Evolutionary conservation across 768 basidiomycete species (phyloP).

Genomic region (Asterophora parasitica): DNA sequence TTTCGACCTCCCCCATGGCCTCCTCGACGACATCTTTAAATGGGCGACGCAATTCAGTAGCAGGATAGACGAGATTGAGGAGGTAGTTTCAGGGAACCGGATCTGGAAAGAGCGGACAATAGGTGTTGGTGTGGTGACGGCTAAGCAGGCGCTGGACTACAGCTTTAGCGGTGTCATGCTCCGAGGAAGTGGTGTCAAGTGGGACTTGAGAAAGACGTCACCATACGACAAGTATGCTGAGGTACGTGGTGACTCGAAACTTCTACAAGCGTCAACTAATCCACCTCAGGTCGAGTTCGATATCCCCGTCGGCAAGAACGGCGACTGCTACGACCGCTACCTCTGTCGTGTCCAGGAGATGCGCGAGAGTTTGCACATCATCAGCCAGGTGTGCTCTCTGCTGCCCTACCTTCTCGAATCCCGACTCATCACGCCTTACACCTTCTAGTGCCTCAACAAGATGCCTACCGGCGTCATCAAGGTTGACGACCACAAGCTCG

Average conservation of each 20-base stretch:
- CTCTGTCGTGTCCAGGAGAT: slow-evolving; percentile 98
- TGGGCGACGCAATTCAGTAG: slow-evolving; percentile 94
- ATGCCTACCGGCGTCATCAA: slow-evolving; percentile 91
- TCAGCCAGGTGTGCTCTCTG: slow-evolving; percentile 53
- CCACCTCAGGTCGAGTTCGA: slow-evolving; percentile 84
- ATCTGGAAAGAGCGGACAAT: slow-evolving; percentile 97
- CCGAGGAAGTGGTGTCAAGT: slow-evolving; percentile 86
- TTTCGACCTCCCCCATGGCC: slow-evolving; percentile 95
- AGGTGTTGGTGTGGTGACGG: slow-evolving; percentile 86
- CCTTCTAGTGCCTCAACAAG: slow-evolving; percentile 84
- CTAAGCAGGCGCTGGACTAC: slow-evolving; percentile 88
- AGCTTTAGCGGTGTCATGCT: slow-evolving; percentile 97
- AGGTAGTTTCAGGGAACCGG: slow-evolving; percentile 94
- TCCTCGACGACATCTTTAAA: slow-evolving; percentile 97
- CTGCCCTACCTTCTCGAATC: background rate
- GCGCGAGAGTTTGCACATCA: slow-evolving; percentile 88
- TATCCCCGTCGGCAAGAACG: slow-evolving; percentile 92
- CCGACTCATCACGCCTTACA: background rate
- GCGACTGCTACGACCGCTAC: slow-evolving; percentile 98
- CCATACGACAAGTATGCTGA: slow-evolving; percentile 98
- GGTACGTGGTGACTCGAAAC: slow-evolving; percentile 31
- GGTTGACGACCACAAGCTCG: slow-evolving; percentile 96
- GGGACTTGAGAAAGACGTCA: slow-evolving; percentile 88
- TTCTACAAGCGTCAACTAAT: background rate
- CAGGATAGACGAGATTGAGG: slow-evolving; percentile 95